Evolutionary conservation across 345 rosid genomes (phyloP), one percentile per base, ranked within the genome.

Genomic region (Rhodamnia argentea): DNA sequence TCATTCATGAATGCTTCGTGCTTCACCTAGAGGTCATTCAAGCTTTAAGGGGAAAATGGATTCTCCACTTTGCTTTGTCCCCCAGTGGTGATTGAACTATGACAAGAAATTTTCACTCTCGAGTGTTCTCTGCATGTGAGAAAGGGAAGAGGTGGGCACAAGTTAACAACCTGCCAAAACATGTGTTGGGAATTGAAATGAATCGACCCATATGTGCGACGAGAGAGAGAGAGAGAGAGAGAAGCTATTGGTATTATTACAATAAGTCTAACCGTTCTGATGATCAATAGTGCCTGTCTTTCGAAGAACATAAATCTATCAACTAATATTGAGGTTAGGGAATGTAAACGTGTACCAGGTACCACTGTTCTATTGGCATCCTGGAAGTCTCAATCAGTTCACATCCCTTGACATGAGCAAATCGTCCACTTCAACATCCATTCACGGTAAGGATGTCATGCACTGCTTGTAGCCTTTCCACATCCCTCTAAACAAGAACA

Each of bases 1-100:
- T 87, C 85, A 42, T 84, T 84, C 89, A 87, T 87, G 90, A 88
- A 90, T 87, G 86, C 84, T 51, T 42, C 20, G 23, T 59, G 74
- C 53, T 82, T 84, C 81, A 70, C 81, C 81, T 70, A 70, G 40
- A 70, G 81, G 47, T 70, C 81, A 70, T 37, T 70, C 81, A 70
- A 70, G 26, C 81, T 70, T 70, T 70, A 37, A 70, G 47, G 81
- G 81, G 26, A 37, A 70, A 70, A 70, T 70, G 81, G 81, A 70
- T 37, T 70, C 81, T 37, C 81, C 81, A 37, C 81, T 18, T 70
- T 37, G 81, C 81, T 70, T 70, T 70, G 81, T 70, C 81, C 81
- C 81, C 81, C 81, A 37, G 9, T 70, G 81, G 81, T 18, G 40
- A 70, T 70, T 70, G 81, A 70, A 70, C 81, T 37, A 37, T 70